A percentile compares a stretch with the other conserved stretches of the same genome.
phyloP scores from a whole-genome alignment of 1,139 yeast genomes.

The Yamadazyma dushanensis region DNA sequence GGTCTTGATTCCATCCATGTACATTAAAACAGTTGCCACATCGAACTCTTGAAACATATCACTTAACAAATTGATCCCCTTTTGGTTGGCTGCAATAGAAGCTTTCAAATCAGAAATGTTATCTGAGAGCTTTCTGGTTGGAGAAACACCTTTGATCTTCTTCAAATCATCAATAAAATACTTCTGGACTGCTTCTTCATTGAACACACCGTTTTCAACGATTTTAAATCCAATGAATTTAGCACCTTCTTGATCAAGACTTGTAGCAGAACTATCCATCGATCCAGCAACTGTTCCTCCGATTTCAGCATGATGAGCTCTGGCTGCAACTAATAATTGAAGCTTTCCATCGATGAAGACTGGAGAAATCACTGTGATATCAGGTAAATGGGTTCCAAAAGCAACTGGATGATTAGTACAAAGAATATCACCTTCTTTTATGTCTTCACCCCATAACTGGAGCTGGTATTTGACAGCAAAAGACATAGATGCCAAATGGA shows the following conservation, averaged over 20 bases:
- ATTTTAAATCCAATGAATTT: slow-evolving; percentile 56
- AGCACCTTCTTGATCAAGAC: slow-evolving; percentile 65
- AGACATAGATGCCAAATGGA: slow-evolving; percentile 24
- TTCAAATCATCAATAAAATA: slow-evolving; percentile 54
- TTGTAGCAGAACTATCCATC: slow-evolving; percentile 62
- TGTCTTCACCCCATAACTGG: slow-evolving; percentile 18
- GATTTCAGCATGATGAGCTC: slow-evolving; percentile 71
- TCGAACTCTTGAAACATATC: slow-evolving; percentile 52
- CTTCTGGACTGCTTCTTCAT: slow-evolving; percentile 49
- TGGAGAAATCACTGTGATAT: slow-evolving; percentile 22
- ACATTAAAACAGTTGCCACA: slow-evolving; percentile 50
- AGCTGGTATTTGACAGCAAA: slow-evolving; percentile 20
- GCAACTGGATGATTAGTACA: slow-evolving; percentile 22
- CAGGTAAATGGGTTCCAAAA: slow-evolving; percentile 23
- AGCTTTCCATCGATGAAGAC: slow-evolving; percentile 33
- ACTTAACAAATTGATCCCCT: slow-evolving; percentile 54
- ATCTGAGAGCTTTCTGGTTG: slow-evolving; percentile 58
- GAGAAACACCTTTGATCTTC: slow-evolving; percentile 56
- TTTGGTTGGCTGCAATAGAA: slow-evolving; percentile 66
- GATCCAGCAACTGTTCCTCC: slow-evolving; percentile 70
- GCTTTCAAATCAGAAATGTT: slow-evolving; percentile 66
- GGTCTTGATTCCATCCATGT: slow-evolving; percentile 62
- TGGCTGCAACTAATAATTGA: slow-evolving; percentile 60
- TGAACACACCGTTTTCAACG: slow-evolving; percentile 54
- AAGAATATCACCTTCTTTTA: slow-evolving; percentile 21